Evolutionary conservation across 2,329 filamentous ascomycete genomes (phyloP).

Genomic region (Proliferodiscus dingleyae): DNA sequence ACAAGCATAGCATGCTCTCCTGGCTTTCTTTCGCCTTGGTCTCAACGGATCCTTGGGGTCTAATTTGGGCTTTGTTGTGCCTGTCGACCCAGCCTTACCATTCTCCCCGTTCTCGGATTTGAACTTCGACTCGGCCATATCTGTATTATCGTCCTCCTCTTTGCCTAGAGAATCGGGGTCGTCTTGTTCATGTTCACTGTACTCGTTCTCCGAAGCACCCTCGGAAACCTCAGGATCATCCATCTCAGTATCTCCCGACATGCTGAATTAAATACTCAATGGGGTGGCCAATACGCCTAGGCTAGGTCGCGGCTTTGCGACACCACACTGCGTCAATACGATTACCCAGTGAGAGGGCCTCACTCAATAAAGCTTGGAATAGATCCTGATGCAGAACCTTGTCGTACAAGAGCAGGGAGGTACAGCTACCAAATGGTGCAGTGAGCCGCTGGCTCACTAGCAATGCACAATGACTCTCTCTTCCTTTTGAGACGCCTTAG

Average conservation of each 20-base stretch:
- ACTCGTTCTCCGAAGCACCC: slow-evolving; percentile 33
- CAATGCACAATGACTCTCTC: slow-evolving; percentile 27
- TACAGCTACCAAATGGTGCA: slow-evolving; percentile 23
- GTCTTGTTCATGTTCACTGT: slow-evolving; percentile 32
- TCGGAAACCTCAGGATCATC: slow-evolving; percentile 33
- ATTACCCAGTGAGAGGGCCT: slow-evolving; percentile 18
- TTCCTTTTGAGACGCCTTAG: slow-evolving; percentile 19
- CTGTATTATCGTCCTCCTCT: slow-evolving; percentile 30
- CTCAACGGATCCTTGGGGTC: slow-evolving; percentile 86
- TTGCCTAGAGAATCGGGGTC: slow-evolving; percentile 27
- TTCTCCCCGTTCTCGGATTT: slow-evolving; percentile 29
- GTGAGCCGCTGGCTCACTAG: slow-evolving; percentile 23
- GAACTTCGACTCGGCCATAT: slow-evolving; percentile 31
- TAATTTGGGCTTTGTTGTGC: slow-evolving; percentile 55
- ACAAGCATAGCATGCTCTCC: slow-evolving; percentile 92
- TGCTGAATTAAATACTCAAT: slow-evolving; percentile 30
- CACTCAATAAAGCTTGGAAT: slow-evolving; percentile 23
- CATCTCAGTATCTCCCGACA: slow-evolving; percentile 33
- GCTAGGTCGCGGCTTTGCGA: slow-evolving; percentile 25
- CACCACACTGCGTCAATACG: slow-evolving; percentile 28
- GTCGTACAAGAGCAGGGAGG: slow-evolving; percentile 22
- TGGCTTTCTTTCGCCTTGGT: slow-evolving; percentile 90
- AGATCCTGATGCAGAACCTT: slow-evolving; percentile 23
- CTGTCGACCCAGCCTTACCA: slow-evolving; percentile 34
- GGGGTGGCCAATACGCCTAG: slow-evolving; percentile 15